Percentiles rank a stretch among this genome's conserved stretches.
phyloP scores from a whole-genome alignment of 2,329 filamentous ascomycete species.

The Neonectria coccinea region DNA sequence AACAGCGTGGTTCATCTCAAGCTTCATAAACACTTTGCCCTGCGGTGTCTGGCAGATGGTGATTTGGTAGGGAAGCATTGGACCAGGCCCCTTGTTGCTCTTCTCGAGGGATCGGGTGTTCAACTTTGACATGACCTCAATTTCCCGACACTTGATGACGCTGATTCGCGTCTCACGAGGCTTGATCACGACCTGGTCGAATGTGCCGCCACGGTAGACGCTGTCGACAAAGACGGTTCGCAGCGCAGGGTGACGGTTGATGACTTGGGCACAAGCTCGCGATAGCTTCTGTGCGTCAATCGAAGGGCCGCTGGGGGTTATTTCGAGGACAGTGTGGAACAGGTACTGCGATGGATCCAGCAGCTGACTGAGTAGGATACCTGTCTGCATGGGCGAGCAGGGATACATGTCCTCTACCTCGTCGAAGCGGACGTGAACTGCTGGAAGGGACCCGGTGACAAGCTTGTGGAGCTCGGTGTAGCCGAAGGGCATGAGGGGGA shows the following conservation, averaged over 20 bases:
- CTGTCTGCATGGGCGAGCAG: conserved; percentile 53
- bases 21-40: background rate
- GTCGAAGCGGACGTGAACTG: conserved; percentile 26
- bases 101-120: conserved; percentile 33
- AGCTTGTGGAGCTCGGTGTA: conserved; percentile 47
- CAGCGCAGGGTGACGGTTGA: conserved; percentile 47
- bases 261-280: conserved; percentile 35
- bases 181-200: conserved; percentile 50
- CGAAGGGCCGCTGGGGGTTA: background rate
- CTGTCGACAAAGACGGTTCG: conserved; percentile 50
- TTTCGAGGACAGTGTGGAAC: conserved; percentile 37
- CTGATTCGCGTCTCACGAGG: conserved; percentile 11
- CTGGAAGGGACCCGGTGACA: conserved; percentile 33
- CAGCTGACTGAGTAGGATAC: conserved; percentile 52
- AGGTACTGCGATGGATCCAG: conserved; percentile 31
- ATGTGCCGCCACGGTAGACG: conserved; percentile 30
- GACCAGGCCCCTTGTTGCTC: conserved; percentile 27
- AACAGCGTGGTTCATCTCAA: conserved; percentile 53
- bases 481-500: conserved; percentile 48
- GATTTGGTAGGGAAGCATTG: conserved; percentile 40
- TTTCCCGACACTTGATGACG: conserved; percentile 36
- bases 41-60: conserved; percentile 39
- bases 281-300: conserved; percentile 26
- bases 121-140: conserved; percentile 40
- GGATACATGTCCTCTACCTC: conserved; percentile 53